A percentile compares a stretch with the other conserved stretches of the same genome.
phyloP scores from a whole-genome alignment of 108 stramenopile species.

The Skeletonema grethae region DNA sequence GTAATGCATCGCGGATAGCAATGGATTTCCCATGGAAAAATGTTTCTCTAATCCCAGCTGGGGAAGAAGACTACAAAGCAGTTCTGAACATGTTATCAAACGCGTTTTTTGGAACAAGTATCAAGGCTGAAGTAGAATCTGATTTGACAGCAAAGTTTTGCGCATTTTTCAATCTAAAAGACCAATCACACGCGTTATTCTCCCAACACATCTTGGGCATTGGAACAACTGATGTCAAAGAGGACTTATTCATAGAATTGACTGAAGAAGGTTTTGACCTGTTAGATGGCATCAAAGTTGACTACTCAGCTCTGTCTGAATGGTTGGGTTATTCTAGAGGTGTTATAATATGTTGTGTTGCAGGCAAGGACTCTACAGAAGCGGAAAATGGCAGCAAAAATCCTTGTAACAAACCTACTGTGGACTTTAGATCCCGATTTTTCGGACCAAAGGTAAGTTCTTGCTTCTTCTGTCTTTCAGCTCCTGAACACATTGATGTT shows the following conservation, averaged over 20 bases:
- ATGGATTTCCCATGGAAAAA: slow-evolving; percentile 53
- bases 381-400: neutral
- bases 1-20: slow-evolving; percentile 41
- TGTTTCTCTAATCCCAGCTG: slow-evolving; percentile 22
- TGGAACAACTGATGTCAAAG: slow-evolving; percentile 65
- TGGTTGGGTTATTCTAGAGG: slow-evolving; percentile 77
- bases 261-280: slow-evolving; percentile 69
- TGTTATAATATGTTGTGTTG: slow-evolving; percentile 74
- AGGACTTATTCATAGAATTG: slow-evolving; percentile 81
- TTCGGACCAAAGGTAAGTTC: slow-evolving; percentile 83
- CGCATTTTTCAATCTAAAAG: slow-evolving; percentile 23
- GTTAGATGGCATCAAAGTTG: slow-evolving; percentile 35
- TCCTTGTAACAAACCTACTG: neutral
- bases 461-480: no score
- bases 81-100: slow-evolving; percentile 61
- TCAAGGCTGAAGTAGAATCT: slow-evolving; percentile 5
- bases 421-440: slow-evolving; percentile 91
- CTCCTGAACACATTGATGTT: neutral
- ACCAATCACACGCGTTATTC: slow-evolving; percentile 36
- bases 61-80: slow-evolving; percentile 26
- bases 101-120: slow-evolving; percentile 48
- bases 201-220: slow-evolving; percentile 49
- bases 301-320: slow-evolving; percentile 58
- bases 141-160: slow-evolving; percentile 3
- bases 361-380: neutral